Evolutionary conservation across 176 grass and related monocot genomes (phyloP).

Genomic region (Stipa capillata): DNA sequence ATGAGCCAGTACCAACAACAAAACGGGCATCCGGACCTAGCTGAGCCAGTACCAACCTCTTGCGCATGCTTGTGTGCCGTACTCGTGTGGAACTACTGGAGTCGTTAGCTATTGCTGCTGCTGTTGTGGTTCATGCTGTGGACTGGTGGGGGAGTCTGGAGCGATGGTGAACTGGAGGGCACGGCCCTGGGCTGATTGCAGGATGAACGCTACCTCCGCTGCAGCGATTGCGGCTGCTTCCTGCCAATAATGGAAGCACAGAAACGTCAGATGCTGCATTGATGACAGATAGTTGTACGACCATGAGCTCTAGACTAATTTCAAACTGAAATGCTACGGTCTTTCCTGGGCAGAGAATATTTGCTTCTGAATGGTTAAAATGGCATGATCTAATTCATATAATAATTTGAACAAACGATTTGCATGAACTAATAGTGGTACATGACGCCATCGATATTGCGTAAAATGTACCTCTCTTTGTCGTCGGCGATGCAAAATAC

Average conservation of each 20-base stretch:
- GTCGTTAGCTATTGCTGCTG: slow-evolving; percentile 27
- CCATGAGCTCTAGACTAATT: background rate
- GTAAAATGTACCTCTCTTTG: slow-evolving; percentile 61
- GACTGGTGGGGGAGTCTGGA: slow-evolving; percentile 80
- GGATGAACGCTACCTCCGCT: slow-evolving; percentile 86
- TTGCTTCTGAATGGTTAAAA: slow-evolving; percentile 4
- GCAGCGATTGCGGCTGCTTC: slow-evolving; percentile 67
- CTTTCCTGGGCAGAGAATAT: background rate
- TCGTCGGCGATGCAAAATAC: slow-evolving; percentile 68
- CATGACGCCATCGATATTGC: background rate
- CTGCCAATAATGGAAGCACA: slow-evolving; percentile 21
- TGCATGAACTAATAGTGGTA: background rate
- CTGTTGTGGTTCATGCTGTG: slow-evolving; percentile 49
- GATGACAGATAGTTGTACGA: background rate
- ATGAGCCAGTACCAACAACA: background rate
- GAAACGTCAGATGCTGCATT: background rate
- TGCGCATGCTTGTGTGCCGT: background rate
- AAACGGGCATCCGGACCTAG: background rate
- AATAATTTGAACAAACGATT: background rate
- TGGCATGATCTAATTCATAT: background rate
- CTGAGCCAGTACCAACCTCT: slow-evolving; percentile 1
- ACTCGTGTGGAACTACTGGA: slow-evolving; percentile 11
- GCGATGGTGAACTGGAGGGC: slow-evolving; percentile 74
- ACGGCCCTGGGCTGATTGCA: slow-evolving; percentile 46
- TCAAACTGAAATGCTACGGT: background rate